Conservation (phyloP, 306 rosid genomes). For the Acacia confusa region DNA sequence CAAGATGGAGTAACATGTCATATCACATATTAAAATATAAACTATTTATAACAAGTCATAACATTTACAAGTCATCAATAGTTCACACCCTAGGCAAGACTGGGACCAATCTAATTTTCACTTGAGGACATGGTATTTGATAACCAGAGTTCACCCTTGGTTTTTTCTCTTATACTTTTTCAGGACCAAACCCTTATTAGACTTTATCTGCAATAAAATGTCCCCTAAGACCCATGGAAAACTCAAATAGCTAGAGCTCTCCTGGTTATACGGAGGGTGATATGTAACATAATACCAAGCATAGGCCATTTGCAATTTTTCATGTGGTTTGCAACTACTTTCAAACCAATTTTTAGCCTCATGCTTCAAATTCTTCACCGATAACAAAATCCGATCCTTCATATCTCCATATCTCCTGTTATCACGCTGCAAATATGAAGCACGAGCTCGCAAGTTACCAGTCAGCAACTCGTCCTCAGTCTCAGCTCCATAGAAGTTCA, state of each 20-base stretch:
- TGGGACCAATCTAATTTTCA: not conserved
- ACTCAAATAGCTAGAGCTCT: slow-evolving; percentile 55
- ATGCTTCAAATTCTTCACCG: slow-evolving; percentile 56
- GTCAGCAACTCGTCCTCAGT: slow-evolving; percentile 78
- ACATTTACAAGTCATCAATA: not conserved
- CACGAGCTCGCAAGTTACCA: slow-evolving; percentile 65
- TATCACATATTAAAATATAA: too few relatives aligned
- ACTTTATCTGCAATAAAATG: slow-evolving; percentile 59
- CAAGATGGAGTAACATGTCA: too few relatives aligned
- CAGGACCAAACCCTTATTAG: slow-evolving; percentile 20
- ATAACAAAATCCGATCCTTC: slow-evolving; percentile 73
- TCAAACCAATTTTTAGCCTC: slow-evolving; percentile 81
- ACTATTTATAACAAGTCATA: not conserved
- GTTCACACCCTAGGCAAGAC: not conserved
- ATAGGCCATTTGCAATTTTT: slow-evolving; percentile 59
- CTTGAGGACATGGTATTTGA: not conserved
- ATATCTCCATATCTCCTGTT: slow-evolving; percentile 70
- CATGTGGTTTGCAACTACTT: slow-evolving; percentile 44
- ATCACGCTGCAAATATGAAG: slow-evolving; percentile 81
- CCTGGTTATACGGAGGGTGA: slow-evolving; percentile 47
- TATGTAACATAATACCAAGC: slow-evolving; percentile 94
- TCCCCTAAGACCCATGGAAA: slow-evolving; percentile 89
- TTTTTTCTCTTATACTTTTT: too few relatives aligned
- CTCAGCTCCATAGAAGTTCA: slow-evolving; percentile 67
- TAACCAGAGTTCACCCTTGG: not conserved